Evolutionary conservation across 257 asterid species (phyloP).

Genomic region (Solanum clarkiae): DNA sequence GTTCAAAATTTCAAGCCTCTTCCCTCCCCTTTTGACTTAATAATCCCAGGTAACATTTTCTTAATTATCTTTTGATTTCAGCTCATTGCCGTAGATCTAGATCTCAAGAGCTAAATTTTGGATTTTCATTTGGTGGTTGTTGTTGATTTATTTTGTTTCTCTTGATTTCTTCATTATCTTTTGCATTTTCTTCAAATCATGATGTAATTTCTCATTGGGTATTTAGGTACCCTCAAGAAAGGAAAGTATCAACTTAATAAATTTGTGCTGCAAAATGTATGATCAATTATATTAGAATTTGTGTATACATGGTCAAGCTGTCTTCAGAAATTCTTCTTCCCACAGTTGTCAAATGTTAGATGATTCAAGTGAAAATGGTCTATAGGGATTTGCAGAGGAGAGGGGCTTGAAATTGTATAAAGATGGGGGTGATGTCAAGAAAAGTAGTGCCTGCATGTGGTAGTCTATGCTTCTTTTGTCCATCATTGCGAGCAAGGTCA

Average conservation of each 20-base stretch:
- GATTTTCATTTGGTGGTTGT: not conserved
- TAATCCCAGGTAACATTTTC: not conserved
- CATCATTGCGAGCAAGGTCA: constrained; percentile 39
- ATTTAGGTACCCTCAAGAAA: not conserved
- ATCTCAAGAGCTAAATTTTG: not conserved
- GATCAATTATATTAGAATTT: not conserved
- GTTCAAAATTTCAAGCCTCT: not conserved
- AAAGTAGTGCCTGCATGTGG: constrained; percentile 44
- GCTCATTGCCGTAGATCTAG: not conserved
- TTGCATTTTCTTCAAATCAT: not conserved
- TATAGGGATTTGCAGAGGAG: not conserved
- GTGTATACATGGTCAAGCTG: not conserved
- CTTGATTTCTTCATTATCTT: not conserved
- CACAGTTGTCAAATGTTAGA: not conserved
- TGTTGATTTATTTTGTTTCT: not conserved
- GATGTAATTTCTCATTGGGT: not conserved
- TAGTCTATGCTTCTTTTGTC: constrained; percentile 36
- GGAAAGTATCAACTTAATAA: not conserved
- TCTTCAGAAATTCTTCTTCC: not conserved
- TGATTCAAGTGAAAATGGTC: not conserved
- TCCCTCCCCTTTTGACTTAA: not conserved
- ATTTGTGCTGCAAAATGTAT: not conserved
- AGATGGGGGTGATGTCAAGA: constrained; percentile 47
- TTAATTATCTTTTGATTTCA: not conserved
- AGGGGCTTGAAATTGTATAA: not conserved